Evolutionary conservation across 2,329 filamentous ascomycete species (phyloP).

Genomic region (Aspergillus udagawae): DNA sequence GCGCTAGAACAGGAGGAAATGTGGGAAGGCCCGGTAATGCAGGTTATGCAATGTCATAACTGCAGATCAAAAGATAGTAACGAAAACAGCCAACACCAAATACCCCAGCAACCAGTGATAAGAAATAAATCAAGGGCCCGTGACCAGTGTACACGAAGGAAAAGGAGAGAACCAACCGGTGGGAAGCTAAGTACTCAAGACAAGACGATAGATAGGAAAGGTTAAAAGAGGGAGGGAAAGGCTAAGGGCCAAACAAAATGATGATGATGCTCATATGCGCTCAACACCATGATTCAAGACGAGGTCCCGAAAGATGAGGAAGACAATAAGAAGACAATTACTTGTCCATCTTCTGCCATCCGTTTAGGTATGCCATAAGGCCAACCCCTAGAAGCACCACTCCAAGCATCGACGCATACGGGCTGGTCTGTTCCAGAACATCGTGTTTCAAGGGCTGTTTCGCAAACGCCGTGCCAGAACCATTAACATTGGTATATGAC

Average conservation of each 20-base stretch:
- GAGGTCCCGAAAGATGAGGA: constrained; percentile 6
- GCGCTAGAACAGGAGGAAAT: constrained; percentile 1
- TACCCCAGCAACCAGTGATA: not conserved
- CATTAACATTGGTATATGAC: constrained; percentile 39
- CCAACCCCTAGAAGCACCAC: constrained; percentile 79
- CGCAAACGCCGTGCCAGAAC: constrained; percentile 42
- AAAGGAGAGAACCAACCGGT: not conserved
- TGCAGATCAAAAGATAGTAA: not conserved
- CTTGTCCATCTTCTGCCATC: constrained; percentile 63
- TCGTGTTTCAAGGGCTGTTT: constrained; percentile 30
- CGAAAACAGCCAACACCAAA: not conserved
- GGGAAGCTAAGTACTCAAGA: not conserved
- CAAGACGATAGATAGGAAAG: constrained; percentile 2
- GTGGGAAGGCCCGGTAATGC: not conserved
- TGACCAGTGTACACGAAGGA: not conserved
- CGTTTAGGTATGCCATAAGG: constrained; percentile 81
- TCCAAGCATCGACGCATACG: constrained; percentile 77
- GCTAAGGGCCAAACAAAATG: not conserved
- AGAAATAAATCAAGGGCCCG: not conserved
- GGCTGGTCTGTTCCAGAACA: constrained; percentile 55
- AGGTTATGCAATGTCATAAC: not conserved
- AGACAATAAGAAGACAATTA: constrained; percentile 23
- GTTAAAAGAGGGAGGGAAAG: constrained; percentile 13
- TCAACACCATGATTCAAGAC: constrained; percentile 26
- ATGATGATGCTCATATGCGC: not conserved